These are phyloP conservation scores for Tardiomyces depauwii DNA, from an alignment of 1,139 yeast species.

Conservation along the genomic window DNA sequence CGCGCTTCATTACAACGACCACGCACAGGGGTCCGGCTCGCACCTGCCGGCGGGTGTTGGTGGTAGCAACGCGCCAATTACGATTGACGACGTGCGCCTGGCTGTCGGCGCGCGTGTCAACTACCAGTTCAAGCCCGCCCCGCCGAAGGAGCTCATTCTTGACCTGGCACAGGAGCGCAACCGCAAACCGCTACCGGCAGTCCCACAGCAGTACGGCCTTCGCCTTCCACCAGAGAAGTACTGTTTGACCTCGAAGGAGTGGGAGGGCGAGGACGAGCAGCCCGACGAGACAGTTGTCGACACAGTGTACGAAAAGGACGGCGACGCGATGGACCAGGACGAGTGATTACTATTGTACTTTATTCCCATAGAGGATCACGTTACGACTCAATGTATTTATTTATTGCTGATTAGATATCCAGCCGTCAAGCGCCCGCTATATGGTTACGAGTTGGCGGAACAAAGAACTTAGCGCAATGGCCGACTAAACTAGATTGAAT, in stretches of 20 bases:
- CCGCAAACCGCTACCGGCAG: conserved; percentile 81
- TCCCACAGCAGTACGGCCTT: conserved; percentile 85
- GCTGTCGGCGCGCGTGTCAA: conserved; percentile 91
- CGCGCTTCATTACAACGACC: conserved; percentile 82
- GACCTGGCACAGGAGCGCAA: conserved; percentile 91
- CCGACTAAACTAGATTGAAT: no score
- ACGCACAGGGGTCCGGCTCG: conserved; percentile 30
- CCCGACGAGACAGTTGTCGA: conserved; percentile 23
- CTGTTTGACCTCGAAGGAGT: conserved; percentile 76
- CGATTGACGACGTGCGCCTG: conserved; percentile 81
- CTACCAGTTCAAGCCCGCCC: conserved; percentile 91
- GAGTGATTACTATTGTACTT: background rate
- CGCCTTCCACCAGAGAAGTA: conserved; percentile 96
- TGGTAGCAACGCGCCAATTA: conserved; percentile 40
- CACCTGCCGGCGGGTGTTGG: conserved; percentile 29
- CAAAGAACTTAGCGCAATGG: no score
- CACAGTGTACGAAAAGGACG: background rate
- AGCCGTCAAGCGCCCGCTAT: no score
- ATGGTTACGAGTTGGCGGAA: no score
- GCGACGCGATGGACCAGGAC: background rate
- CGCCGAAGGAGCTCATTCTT: conserved; percentile 81
- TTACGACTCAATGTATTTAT: no score
- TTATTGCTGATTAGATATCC: no score
- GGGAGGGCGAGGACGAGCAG: conserved; percentile 51
- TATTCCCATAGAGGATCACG: no score